phyloP scores from a whole-genome alignment of 179 eudicot genomes.

The Beta macrorhiza region DNA sequence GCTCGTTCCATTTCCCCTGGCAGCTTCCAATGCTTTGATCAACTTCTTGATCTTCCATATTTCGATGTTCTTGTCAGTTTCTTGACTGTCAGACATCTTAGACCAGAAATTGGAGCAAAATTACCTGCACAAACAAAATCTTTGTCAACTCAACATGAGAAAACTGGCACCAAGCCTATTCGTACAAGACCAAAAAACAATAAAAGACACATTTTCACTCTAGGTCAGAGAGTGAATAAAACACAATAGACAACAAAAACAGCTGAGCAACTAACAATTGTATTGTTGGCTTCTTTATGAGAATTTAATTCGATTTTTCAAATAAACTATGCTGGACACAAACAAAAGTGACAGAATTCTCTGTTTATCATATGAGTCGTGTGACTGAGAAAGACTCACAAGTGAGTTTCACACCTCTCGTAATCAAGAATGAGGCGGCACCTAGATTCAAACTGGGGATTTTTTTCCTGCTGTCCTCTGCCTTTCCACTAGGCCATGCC shows the following conservation, averaged over 20 bases:
- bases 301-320: neutral
- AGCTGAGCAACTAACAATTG: neutral
- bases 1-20: slow-evolving; percentile 40
- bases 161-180: no score
- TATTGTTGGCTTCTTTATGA: neutral
- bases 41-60: slow-evolving; percentile 41
- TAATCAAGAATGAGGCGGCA: neutral
- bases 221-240: neutral
- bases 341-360: neutral
- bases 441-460: neutral
- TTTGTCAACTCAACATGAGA: neutral
- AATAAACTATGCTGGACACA: neutral
- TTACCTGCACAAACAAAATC: neutral
- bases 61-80: slow-evolving; percentile 39
- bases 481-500: neutral
- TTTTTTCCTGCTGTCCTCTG: neutral
- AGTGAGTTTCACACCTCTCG: neutral
- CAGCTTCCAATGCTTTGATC: slow-evolving; percentile 40
- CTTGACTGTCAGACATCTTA: slow-evolving; percentile 32
- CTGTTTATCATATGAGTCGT: neutral
- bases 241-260: neutral
- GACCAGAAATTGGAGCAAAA: neutral
- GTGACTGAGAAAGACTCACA: neutral
- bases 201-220: neutral
- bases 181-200: neutral